phyloP scores from a whole-genome alignment of 495 filamentous ascomycete species.

The Annulohypoxylon nitens region DNA sequence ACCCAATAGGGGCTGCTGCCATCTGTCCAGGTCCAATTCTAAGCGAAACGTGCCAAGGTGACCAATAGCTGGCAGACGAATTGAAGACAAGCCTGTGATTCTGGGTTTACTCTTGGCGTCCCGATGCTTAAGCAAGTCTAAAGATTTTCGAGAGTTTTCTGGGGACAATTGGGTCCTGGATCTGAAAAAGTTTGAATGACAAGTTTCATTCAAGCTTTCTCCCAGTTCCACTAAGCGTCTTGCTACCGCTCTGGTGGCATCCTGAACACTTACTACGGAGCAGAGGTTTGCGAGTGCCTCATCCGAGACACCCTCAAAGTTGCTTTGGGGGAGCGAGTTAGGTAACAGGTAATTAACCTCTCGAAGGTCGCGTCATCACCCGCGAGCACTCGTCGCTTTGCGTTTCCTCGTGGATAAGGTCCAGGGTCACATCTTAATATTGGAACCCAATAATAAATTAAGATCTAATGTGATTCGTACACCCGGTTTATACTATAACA shows the following conservation, averaged over 20 bases:
- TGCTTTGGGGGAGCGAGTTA: not conserved
- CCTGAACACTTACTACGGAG: not conserved
- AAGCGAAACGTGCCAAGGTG: constrained; percentile 47
- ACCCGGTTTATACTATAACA: not conserved
- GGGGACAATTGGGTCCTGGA: not conserved
- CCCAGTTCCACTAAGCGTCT: constrained; percentile 1
- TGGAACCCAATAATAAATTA: not conserved
- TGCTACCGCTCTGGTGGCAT: not conserved
- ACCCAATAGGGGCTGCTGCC: constrained; percentile 20
- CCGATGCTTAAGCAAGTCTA: constrained; percentile 1
- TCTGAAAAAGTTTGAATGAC: constrained; percentile 3
- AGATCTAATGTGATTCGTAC: not conserved
- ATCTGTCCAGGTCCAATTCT: constrained; percentile 26
- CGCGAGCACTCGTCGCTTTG: not conserved
- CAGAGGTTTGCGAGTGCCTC: not conserved
- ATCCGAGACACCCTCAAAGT: not conserved
- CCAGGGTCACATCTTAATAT: not conserved
- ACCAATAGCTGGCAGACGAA: constrained; percentile 14
- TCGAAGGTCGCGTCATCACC: constrained; percentile 3
- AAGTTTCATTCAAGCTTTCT: constrained; percentile 8
- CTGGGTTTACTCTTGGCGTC: constrained; percentile 35
- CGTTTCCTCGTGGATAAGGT: not conserved
- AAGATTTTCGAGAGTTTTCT: constrained; percentile 8
- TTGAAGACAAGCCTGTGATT: constrained; percentile 14
- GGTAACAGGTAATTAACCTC: not conserved